These are phyloP conservation scores for Tremellales sp. DNA, from an alignment of 1,284 basidiomycete genomes.

Conservation along the genomic window DNA sequence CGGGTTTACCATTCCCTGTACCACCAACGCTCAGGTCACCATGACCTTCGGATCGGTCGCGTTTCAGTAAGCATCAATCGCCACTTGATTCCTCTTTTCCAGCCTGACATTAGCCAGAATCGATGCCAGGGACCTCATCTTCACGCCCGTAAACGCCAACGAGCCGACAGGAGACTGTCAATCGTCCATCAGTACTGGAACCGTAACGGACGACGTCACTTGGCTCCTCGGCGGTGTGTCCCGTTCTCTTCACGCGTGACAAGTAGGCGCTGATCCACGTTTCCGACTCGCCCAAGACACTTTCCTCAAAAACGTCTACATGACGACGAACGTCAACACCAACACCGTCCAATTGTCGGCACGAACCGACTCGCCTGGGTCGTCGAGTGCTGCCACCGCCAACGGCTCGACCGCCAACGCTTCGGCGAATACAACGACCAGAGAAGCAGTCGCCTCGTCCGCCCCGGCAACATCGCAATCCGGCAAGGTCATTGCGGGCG, in stretches of 20 bases:
- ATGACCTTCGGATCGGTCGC: constrained; percentile 59
- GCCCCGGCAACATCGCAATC: not conserved
- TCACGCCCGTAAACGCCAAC: constrained; percentile 60
- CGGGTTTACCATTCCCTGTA: constrained; percentile 74
- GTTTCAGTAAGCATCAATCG: constrained; percentile 17
- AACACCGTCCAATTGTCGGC: constrained; percentile 21
- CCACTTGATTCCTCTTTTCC: not conserved
- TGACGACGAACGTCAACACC: constrained; percentile 21
- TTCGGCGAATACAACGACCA: not conserved
- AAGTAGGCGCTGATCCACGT: not conserved
- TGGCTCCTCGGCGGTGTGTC: constrained; percentile 57
- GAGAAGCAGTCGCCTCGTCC: not conserved
- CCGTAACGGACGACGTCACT: constrained; percentile 59
- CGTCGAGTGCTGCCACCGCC: constrained; percentile 3
- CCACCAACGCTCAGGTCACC: constrained; percentile 60
- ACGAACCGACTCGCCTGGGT: constrained; percentile 13
- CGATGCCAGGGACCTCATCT: constrained; percentile 58
- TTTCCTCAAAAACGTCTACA: constrained; percentile 31
- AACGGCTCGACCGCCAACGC: not conserved
- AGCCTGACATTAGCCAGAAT: constrained; percentile 9
- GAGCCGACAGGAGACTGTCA: constrained; percentile 66
- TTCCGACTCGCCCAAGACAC: constrained; percentile 13
- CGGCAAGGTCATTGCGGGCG: not conserved
- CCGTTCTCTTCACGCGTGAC: not conserved
- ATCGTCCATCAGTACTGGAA: constrained; percentile 66